These are phyloP conservation scores for Saccharomyces jurei DNA, from an alignment of 805 yeast genomes.

Conservation along the genomic window DNA sequence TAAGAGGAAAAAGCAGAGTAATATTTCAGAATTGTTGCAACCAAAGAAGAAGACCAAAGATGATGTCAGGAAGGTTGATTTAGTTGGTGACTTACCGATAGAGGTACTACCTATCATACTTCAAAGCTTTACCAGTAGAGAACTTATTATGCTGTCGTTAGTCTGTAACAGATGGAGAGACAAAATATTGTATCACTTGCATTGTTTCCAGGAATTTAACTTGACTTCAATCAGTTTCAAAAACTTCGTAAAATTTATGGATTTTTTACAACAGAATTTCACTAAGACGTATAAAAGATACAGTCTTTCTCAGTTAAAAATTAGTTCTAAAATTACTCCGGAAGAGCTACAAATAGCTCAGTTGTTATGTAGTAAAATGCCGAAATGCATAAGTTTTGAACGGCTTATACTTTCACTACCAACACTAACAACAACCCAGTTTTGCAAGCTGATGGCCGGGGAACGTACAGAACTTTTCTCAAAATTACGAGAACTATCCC, in stretches of 20 bases:
- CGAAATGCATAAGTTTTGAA: conserved; percentile 5
- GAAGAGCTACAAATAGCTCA: conserved; percentile 19
- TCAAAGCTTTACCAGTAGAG: conserved; percentile 11
- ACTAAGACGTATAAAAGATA: neutral
- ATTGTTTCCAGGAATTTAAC: conserved; percentile 14
- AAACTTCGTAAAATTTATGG: conserved; percentile 11
- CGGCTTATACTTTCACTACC: conserved; percentile 16
- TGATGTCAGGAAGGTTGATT: conserved; percentile 7
- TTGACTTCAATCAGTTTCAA: conserved; percentile 11
- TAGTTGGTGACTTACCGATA: conserved; percentile 15
- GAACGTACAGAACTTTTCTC: conserved; percentile 6
- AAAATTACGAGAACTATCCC: conserved; percentile 13
- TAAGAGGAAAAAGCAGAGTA: neutral
- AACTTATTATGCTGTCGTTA: conserved; percentile 11
- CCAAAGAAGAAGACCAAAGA: neutral
- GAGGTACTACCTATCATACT: conserved; percentile 23
- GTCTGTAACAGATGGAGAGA: conserved; percentile 21
- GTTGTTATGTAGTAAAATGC: conserved; percentile 8
- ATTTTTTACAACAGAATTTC: conserved; percentile 9
- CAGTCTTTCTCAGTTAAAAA: conserved; percentile 6
- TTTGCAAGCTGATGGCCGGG: conserved; percentile 7
- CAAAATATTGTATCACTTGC: conserved; percentile 13
- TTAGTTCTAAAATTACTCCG: conserved; percentile 15
- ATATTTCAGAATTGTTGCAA: neutral
- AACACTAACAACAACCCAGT: conserved; percentile 13